Base-by-base conservation (phyloP, 495 filamentous ascomycete species). In the Talaromyces wortmannii region DNA sequence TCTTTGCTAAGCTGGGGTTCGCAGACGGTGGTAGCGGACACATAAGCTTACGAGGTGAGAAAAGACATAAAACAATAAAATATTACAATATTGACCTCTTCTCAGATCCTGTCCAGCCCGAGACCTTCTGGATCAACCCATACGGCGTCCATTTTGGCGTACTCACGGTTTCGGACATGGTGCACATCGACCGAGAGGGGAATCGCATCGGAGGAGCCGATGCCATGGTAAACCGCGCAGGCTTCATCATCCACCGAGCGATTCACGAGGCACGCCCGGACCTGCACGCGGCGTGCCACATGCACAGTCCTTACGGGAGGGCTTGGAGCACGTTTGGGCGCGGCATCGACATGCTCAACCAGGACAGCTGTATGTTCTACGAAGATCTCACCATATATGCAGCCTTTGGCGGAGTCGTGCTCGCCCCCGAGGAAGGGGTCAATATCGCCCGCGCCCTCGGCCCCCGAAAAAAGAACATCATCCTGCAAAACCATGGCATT, bases 401-500 rank as follows among this genome's bases (percentile, higher is more conserved):
- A 30, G 62, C 67, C 15, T 78, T 74, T 59, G 65, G 69, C 2
- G 70, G 72, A 40, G 64, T 83, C 0, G 79, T 83, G 23, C 61
- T 85, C 12, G 77, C 79, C 36, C 61, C 61, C 13, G 81, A 81
- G 50, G 80, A 84, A 57, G 83, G 79, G 0, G 61, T 67, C 53
- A 62, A 77, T 16, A 84, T 87, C 47, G 74, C 77, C 0, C 62
- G 67, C 29, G 69, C 72, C 18, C 69, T 85, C 13, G 83, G 82
- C 4, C 43, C 52, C 3, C 62, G 66, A 18, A 75, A 77, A 4
- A 83, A 81, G 63, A 78, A 77, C 3, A 70, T 71, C 1, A 80
- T 86, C 6, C 61, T 84, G 44, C 81, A 83, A 65, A 84, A 84
- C 54, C 81, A 86, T 63, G 81, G 82, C 0, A 61, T 83, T 7